Base-by-base conservation (phyloP, 257 asterid genomes). In the Gynochthodes officinalis region DNA sequence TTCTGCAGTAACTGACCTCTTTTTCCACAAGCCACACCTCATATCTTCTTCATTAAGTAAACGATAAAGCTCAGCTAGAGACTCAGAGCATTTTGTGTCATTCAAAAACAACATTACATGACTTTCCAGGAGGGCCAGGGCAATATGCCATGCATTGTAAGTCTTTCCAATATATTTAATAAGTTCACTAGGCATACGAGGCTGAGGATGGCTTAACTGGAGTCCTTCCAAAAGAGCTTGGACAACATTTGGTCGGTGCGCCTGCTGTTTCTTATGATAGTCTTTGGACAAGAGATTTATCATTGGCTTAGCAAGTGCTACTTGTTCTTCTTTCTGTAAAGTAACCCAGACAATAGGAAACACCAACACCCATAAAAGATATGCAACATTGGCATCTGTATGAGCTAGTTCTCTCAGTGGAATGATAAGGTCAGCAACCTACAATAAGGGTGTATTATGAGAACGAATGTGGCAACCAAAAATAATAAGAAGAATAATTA, bases 1-100 rank as follows among this genome's bases (percentile, higher is more conserved):
- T 87, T 95, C 99, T 57, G 97, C 95, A 11, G 97, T 88, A 74
- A 88, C 84, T 23, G 96, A 90, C 63, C 97, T 89, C 81, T 89
- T 95, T 86, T 92, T 92, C 99, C 99, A 95, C 84, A 95, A 84
- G 67, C 99, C 99, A 86, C 98, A 95, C 88, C 99, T 90, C 99
- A 95, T 95, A 80, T 95, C 99, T 86, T 95, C 98, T 77, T 95
- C 99, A 65, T 90, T 92, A 72, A 95, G 96, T 77, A 92, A 86
- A 55, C 98, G 97, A 76, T 95, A 95, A 68, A 95, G 98, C 86
- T 95, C 99, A 62, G 99, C 99, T 84, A 95, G 86, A 78, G 98
- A 95, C 84, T 95, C 99, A 0, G 96, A 89, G 82, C 99, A 95
- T 78, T 95, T 95, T 0, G 97, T 82, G 69, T 95, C 99, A 84